Percentiles rank a stretch among this genome's conserved stretches.
phyloP scores from a whole-genome alignment of 352 stramenopile species.

The Pythium apleroticum region DNA sequence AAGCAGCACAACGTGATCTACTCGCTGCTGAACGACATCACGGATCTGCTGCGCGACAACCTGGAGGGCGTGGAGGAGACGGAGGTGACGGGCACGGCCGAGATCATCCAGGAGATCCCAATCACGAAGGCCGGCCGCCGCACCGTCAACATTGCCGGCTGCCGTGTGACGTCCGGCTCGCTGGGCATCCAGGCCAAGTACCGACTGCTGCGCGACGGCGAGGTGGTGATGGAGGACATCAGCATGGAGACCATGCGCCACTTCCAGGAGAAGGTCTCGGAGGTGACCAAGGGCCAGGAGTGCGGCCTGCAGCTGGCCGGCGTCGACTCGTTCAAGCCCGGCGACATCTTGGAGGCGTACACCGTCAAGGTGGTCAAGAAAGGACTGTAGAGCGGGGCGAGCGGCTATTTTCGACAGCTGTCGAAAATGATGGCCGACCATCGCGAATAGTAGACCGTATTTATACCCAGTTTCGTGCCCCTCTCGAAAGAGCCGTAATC shows the following conservation, averaged over 20 bases:
- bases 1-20: constrained; percentile 86
- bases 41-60: constrained; percentile 71
- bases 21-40: constrained; percentile 87
- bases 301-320: constrained; percentile 97
- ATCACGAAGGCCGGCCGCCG: constrained; percentile 74
- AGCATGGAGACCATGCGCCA: constrained; percentile 85
- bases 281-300: constrained; percentile 94
- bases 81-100: constrained; percentile 67
- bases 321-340: constrained; percentile 91
- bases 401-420: constrained; percentile 15
- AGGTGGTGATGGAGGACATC: constrained; percentile 87
- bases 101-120: constrained; percentile 84
- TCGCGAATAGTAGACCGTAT: constrained; percentile 30
- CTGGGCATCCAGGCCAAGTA: constrained; percentile 89
- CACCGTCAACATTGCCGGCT: constrained; percentile 95
- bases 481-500: background rate
- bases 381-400: constrained; percentile 32
- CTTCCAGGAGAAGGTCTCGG: constrained; percentile 92
- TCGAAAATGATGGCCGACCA: constrained; percentile 4
- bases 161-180: constrained; percentile 93
- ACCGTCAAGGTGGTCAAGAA: constrained; percentile 71
- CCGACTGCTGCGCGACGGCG: constrained; percentile 89
- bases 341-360: constrained; percentile 95
- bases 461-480: constrained; percentile 9
- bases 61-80: constrained; percentile 61